Base-by-base conservation (phyloP, 352 stramenopile species). In the Phytopythium mirpurense region DNA sequence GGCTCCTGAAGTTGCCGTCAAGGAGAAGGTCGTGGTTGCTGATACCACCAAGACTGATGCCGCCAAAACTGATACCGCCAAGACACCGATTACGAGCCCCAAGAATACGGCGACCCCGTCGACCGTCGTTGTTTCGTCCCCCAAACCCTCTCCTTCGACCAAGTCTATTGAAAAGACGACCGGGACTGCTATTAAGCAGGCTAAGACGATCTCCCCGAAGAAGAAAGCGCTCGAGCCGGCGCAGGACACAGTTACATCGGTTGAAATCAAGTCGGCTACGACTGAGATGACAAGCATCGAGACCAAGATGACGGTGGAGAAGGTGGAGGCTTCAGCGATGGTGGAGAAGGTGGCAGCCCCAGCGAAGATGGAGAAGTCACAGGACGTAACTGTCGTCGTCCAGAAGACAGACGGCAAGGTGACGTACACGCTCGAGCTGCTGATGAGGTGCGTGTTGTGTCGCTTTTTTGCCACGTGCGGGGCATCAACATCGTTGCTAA, bases 341-440 rank as follows among this genome's bases (percentile, higher is more conserved):
- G 27, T 65, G 12, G 59, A 70, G 35, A 68, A 68, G 56, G 36
- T 44, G 34, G 34, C 19, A 6, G 36, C 19, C 1, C 26, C 29
- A 19, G 4, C 34, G 2, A 49, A 50, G 35, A 24, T 65, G 12
- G 59, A 70, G 35, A 68, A 68, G 56, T 60, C 62, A 2, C 75
- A 68, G 32, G 56, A 72, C 18, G 64, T 78, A 34, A 71, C 55
- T 34, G 51, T 74, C 14, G 51, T 67, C 19, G 50, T 72, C 23
- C 53, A 68, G 44, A 75, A 67, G 32, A 64, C 48, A 15, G 60
- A 43, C 47, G 75, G 60, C 44, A 89, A 87, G 56, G 52, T 71
- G 32, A 75, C 63, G 7, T 88, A 86, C 62, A 75, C 68, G n/a
- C 48, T 86, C 26, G 66, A 83, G 36, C 31, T 85, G 55, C 43